These are phyloP conservation scores for Scleroderma bovista DNA, from an alignment of 768 basidiomycete genomes.

Conservation along the genomic window DNA sequence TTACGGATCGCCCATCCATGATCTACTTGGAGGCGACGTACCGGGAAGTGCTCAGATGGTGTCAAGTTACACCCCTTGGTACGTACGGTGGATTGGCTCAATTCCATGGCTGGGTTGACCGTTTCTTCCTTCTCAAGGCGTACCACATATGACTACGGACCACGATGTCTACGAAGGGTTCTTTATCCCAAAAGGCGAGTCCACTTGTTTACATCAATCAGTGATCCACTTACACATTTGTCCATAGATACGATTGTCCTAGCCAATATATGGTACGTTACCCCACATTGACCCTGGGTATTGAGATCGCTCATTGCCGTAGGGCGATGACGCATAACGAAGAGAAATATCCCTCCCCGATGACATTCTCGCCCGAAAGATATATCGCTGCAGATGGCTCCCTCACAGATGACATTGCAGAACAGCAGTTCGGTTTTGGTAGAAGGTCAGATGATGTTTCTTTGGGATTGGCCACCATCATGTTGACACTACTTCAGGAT, in stretches of 20 bases:
- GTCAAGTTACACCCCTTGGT: constrained; percentile 21
- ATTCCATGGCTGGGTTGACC: background rate
- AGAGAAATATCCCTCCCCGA: constrained; percentile 16
- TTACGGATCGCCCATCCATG: constrained; percentile 16
- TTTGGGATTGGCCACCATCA: background rate
- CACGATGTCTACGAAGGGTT: constrained; percentile 29
- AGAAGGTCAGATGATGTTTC: constrained; percentile 2
- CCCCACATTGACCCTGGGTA: background rate
- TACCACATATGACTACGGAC: constrained; percentile 22
- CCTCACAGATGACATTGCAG: constrained; percentile 14
- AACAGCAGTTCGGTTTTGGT: constrained; percentile 20
- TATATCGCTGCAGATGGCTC: constrained; percentile 12
- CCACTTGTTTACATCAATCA: background rate
- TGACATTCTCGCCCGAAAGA: constrained; percentile 17
- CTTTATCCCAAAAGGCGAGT: constrained; percentile 26
- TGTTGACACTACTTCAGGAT: constrained; percentile 8
- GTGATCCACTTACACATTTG: background rate
- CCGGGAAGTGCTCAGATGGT: constrained; percentile 20
- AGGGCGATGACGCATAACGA: constrained; percentile 26
- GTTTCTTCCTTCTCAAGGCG: constrained; percentile 10
- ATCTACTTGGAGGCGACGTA: constrained; percentile 20
- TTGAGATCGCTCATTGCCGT: background rate
- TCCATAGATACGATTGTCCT: constrained; percentile 8
- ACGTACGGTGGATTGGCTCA: constrained; percentile 3
- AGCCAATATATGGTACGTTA: constrained; percentile 13